A percentile compares a stretch with the other conserved stretches of the same genome.
Evolutionary conservation across 164 flowering plant species (phyloP).

Genomic region (Santalum album): DNA sequence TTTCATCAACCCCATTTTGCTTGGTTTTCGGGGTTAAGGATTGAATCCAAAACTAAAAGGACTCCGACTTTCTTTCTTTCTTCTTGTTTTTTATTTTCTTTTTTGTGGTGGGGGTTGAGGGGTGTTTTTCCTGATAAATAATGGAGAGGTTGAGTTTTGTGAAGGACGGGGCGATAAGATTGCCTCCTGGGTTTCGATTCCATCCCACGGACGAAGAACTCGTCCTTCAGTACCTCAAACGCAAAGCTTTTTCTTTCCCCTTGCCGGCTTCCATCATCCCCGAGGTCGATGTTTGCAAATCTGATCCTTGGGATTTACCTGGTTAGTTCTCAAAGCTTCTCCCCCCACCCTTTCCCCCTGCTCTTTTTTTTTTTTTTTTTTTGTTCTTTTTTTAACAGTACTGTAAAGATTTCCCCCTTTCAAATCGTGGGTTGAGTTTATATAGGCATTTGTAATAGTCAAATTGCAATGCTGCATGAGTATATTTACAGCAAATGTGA

Average conservation of each 20-base stretch:
- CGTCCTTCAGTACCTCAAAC: slow-evolving; percentile 49
- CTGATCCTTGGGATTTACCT: slow-evolving; percentile 78
- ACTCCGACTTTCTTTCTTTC: too few species aligned
- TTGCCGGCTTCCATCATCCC: slow-evolving; percentile 76
- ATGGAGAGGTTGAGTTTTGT: slow-evolving; percentile 51
- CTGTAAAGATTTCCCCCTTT: too few species aligned
- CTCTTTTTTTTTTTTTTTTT: too few species aligned
- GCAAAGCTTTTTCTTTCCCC: slow-evolving; percentile 44
- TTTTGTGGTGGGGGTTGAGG: neutral
- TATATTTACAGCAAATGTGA: too few species aligned
- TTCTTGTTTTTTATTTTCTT: neutral
- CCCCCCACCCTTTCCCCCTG: too few species aligned
- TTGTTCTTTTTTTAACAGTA: too few species aligned
- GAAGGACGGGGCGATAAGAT: slow-evolving; percentile 46
- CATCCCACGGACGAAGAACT: slow-evolving; percentile 75
- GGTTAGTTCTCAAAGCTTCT: slow-evolving; percentile 23
- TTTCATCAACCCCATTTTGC: too few species aligned
- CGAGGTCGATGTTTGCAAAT: slow-evolving; percentile 59
- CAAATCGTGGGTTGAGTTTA: too few species aligned
- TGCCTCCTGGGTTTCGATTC: slow-evolving; percentile 73
- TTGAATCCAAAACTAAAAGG: too few species aligned
- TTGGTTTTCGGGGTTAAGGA: too few species aligned
- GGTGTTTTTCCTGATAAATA: neutral
- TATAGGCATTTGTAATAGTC: too few species aligned
- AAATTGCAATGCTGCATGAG: too few species aligned